phyloP scores from a whole-genome alignment of 768 basidiomycete species.

The Suillus brevipes region DNA sequence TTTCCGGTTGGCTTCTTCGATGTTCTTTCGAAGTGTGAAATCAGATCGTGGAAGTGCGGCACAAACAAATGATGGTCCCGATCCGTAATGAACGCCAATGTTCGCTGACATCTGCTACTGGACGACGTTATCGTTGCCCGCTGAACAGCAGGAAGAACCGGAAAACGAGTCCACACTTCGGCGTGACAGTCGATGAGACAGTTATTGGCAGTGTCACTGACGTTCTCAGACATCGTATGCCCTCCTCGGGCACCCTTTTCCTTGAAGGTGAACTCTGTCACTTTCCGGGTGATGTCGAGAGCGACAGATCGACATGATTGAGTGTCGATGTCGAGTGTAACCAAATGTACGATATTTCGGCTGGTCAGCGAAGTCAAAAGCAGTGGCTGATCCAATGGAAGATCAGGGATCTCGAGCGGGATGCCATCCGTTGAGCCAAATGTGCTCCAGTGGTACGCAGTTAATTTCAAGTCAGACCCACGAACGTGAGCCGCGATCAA shows the following conservation, averaged over 20 bases:
- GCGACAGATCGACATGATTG: conserved; percentile 42
- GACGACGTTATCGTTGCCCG: conserved; percentile 43
- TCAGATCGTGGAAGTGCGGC: conserved; percentile 46
- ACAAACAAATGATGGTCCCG: conserved; percentile 35
- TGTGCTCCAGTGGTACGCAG: conserved; percentile 55
- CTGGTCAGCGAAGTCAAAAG: conserved; percentile 47
- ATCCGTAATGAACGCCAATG: conserved; percentile 47
- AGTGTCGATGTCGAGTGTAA: conserved; percentile 37
- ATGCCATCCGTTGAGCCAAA: conserved; percentile 54
- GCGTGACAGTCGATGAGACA: conserved; percentile 53
- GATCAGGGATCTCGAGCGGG: conserved; percentile 31
- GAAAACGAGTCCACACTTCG: conserved; percentile 62
- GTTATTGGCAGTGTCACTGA: conserved; percentile 40
- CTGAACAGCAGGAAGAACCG: conserved; percentile 53
- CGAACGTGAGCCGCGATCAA: conserved; percentile 37
- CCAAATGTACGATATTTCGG: conserved; percentile 42
- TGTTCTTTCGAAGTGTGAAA: conserved; percentile 46
- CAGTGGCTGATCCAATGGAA: conserved; percentile 22
- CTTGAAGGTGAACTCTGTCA: conserved; percentile 57
- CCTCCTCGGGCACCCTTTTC: conserved; percentile 36
- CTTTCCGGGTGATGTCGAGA: conserved; percentile 53
- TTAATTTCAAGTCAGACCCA: conserved; percentile 24
- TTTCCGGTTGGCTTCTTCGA: conserved; percentile 55
- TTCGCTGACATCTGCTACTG: conserved; percentile 30
- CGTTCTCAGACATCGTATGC: conserved; percentile 14